Conservation (phyloP, 2,329 filamentous ascomycete genomes). For the Hymenoscyphus linearis region DNA sequence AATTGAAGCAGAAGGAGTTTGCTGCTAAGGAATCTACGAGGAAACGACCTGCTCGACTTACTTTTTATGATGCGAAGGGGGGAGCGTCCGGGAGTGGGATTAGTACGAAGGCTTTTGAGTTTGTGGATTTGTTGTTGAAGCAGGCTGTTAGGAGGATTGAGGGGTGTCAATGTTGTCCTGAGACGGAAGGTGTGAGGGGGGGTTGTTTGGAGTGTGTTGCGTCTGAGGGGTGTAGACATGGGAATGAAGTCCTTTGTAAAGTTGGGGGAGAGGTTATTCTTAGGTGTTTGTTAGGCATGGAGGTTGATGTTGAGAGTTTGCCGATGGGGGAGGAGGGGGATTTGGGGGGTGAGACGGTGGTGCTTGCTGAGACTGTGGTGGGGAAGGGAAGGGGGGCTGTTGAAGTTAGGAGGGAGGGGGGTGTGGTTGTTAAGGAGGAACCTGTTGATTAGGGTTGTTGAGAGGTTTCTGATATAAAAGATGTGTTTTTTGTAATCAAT, state of each 20-base stretch:
- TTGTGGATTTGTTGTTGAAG: constrained; percentile 70
- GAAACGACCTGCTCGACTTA: constrained; percentile 81
- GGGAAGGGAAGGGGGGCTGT: constrained; percentile 21
- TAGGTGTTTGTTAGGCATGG: constrained; percentile 65
- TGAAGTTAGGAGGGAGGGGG: constrained; percentile 24
- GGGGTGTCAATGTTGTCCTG: constrained; percentile 58
- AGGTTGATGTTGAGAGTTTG: constrained; percentile 77
- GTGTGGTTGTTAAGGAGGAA: constrained; percentile 24
- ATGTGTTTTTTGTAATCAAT: too few relatives aligned
- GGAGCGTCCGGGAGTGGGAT: constrained; percentile 80
- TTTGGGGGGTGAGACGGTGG: constrained; percentile 73
- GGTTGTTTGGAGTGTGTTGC: constrained; percentile 91
- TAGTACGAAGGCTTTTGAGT: constrained; percentile 89
- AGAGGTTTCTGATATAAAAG: too few relatives aligned
- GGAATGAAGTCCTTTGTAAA: constrained; percentile 91
- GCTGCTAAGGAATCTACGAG: constrained; percentile 61
- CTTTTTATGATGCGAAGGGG: constrained; percentile 93
- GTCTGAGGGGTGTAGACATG: constrained; percentile 75
- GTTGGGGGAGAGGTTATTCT: constrained; percentile 79
- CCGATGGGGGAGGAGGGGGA: constrained; percentile 76
- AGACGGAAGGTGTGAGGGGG: constrained; percentile 39
- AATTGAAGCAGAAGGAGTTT: constrained; percentile 83
- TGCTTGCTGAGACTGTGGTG: constrained; percentile 62
- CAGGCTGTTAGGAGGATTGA: constrained; percentile 75
- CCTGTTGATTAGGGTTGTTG: background rate